Base-by-base conservation (phyloP, 192 early-diverging fungal genomes). In the Podila epigama region DNA sequence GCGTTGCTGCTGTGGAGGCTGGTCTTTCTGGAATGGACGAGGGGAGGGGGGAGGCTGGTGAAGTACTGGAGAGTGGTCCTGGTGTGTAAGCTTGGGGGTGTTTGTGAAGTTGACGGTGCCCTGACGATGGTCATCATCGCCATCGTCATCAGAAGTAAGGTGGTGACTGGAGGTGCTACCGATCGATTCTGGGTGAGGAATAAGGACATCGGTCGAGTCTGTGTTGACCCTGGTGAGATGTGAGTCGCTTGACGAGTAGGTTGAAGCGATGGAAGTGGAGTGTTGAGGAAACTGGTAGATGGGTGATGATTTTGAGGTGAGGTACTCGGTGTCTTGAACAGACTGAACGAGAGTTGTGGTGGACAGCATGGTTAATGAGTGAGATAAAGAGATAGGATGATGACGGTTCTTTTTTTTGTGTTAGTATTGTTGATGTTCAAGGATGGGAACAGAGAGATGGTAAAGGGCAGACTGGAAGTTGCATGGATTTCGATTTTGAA, bases 81-180 rank as follows among this genome's bases (percentile, higher is more conserved):
- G 40, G 15, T 60, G 41, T 44, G 13, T 36, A 13, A 22, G 56
- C 13, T 4, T 37, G 56, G 2, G 31, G 16, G 8, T 58, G 56
- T 2, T 27, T 42, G 28, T 1, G 28, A 22, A n/a, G n/a, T n/a
- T n/a, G n/a, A n/a, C n/a, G n/a, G n/a, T n/a, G n/a, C n/a, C n/a
- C n/a, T 16, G 29, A 28, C 55, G 63, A 18, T 36, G 22, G 37
- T 55, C 37, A 56, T 59, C 12, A 25, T 60, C 31, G 15, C 42
- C 52, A 25, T 54, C 48, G 16, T 77, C 73, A 12, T 77, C 73
- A 39, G 67, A 66, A 18, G 62, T 66, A 16, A 64, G 64, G 48
- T 63, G 64, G 3, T 75, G 72, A 18, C 65, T 53, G 3, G 72
- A 75, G 37, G n/a, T n/a, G n/a, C 31, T 61, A 6, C 63, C 66